Evolutionary conservation across 805 yeast species (phyloP).

Genomic region (Suhomyces faveliae): DNA sequence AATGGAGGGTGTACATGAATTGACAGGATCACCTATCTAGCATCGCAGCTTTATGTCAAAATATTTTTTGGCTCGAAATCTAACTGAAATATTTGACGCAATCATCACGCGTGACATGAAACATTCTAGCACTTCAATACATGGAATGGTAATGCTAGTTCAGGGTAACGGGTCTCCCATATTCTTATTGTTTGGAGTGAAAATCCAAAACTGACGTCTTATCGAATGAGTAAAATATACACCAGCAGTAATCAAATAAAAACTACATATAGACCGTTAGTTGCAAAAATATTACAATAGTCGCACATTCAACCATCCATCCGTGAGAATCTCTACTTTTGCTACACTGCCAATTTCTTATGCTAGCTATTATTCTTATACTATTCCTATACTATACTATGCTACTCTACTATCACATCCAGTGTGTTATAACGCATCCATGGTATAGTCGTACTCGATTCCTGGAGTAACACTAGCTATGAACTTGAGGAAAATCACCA

Average conservation of each 20-base stretch:
- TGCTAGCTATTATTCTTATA: background rate
- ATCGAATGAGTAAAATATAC: too few species aligned
- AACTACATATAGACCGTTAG: too few species aligned
- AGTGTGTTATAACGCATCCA: constrained; percentile 70
- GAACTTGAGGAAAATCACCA: constrained; percentile 86
- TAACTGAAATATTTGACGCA: too few species aligned
- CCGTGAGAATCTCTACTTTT: too few species aligned
- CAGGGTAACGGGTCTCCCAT: background rate
- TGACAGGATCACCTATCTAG: background rate
- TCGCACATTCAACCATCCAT: too few species aligned
- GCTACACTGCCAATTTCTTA: background rate
- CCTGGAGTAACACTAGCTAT: constrained; percentile 98
- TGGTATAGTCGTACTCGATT: constrained; percentile 96
- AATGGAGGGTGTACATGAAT: background rate
- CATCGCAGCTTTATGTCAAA: background rate
- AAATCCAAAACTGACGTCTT: too few species aligned
- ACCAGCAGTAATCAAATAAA: too few species aligned
- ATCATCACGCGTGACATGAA: too few species aligned
- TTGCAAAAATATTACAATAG: too few species aligned
- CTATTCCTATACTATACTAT: background rate
- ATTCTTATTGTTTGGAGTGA: too few species aligned
- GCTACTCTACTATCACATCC: constrained; percentile 1
- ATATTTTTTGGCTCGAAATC: background rate
- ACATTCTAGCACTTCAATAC: too few species aligned
- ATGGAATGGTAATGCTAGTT: too few species aligned